Percentiles rank a stretch among this genome's conserved stretches.
These are phyloP conservation scores for Tetrapisispora nanseiensis DNA, from an alignment of 805 yeast species.

Conservation along the genomic window DNA sequence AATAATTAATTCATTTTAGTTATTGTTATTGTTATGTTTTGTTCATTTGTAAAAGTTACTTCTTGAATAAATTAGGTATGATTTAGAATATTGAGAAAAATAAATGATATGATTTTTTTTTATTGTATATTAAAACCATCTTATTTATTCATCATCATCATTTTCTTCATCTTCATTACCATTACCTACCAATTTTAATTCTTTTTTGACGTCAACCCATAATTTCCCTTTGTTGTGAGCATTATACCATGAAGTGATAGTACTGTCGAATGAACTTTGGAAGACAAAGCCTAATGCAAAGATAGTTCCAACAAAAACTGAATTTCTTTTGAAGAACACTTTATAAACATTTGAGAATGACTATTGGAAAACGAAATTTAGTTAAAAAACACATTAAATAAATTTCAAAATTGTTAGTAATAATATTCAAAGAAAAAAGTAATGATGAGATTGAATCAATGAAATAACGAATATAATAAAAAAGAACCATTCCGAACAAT, in stretches of 20 bases:
- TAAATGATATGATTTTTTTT: background rate
- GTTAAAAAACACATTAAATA: background rate
- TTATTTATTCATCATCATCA: constrained; percentile 15
- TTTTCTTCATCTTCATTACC: constrained; percentile 54
- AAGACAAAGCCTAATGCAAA: constrained; percentile 79
- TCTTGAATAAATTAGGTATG: background rate
- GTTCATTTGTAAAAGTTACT: background rate
- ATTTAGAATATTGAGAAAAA: background rate
- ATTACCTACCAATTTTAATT: constrained; percentile 42
- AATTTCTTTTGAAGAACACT: constrained; percentile 78
- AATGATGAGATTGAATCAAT: too few relatives aligned
- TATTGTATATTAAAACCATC: background rate
- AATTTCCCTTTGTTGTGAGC: constrained; percentile 75
- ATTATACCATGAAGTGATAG: constrained; percentile 62
- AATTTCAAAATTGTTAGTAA: background rate
- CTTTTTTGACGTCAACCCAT: constrained; percentile 63
- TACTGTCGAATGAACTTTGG: constrained; percentile 65
- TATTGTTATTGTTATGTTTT: too few relatives aligned
- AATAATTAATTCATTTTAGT: too few relatives aligned
- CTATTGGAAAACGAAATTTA: constrained; percentile 10
- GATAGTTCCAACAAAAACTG: constrained; percentile 73
- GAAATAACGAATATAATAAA: too few relatives aligned
- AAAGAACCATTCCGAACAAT: too few relatives aligned
- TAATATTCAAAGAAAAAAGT: background rate
- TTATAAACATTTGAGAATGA: constrained; percentile 46